Evolutionary conservation across 2,329 filamentous ascomycete genomes (phyloP).

Genomic region (Colletotrichum brevisporum): DNA sequence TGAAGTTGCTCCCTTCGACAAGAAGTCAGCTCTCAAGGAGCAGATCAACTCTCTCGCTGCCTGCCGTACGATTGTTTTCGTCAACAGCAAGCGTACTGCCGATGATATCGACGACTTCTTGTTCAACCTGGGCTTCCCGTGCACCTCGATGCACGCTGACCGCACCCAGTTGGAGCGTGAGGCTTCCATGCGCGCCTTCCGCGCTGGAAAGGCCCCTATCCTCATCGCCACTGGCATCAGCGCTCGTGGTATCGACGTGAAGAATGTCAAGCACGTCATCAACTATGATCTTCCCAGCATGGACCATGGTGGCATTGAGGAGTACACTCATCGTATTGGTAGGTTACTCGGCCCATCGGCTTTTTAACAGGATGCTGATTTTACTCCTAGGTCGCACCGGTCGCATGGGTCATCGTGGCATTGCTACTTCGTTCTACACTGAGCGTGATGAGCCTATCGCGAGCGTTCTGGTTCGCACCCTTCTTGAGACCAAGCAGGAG

Average conservation of each 20-base stretch:
- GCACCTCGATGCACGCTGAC: constrained; percentile 89
- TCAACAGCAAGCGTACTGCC: constrained; percentile 83
- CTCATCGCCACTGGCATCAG: constrained; percentile 89
- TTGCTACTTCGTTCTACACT: constrained; percentile 91
- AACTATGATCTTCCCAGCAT: constrained; percentile 89
- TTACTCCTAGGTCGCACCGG: constrained; percentile 81
- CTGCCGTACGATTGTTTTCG: constrained; percentile 88
- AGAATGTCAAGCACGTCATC: constrained; percentile 90
- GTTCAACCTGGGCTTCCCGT: constrained; percentile 84
- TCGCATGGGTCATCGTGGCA: constrained; percentile 88
- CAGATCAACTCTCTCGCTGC: constrained; percentile 79
- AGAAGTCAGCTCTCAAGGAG: constrained; percentile 80
- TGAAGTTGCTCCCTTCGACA: constrained; percentile 74
- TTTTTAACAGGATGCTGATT: not conserved
- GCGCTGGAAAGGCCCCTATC: constrained; percentile 80
- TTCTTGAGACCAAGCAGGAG: constrained; percentile 83
- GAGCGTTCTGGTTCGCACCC: constrained; percentile 81
- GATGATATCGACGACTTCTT: constrained; percentile 91
- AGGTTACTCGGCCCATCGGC: constrained; percentile 50
- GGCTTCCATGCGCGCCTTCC: constrained; percentile 90
- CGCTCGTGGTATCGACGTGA: constrained; percentile 90
- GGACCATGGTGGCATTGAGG: constrained; percentile 87
- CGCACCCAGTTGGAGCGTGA: constrained; percentile 93
- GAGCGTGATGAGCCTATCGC: constrained; percentile 82
- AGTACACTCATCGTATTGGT: constrained; percentile 96